phyloP scores from a whole-genome alignment of 2,329 filamentous ascomycete species.

The Daldinia eschscholtzii region DNA sequence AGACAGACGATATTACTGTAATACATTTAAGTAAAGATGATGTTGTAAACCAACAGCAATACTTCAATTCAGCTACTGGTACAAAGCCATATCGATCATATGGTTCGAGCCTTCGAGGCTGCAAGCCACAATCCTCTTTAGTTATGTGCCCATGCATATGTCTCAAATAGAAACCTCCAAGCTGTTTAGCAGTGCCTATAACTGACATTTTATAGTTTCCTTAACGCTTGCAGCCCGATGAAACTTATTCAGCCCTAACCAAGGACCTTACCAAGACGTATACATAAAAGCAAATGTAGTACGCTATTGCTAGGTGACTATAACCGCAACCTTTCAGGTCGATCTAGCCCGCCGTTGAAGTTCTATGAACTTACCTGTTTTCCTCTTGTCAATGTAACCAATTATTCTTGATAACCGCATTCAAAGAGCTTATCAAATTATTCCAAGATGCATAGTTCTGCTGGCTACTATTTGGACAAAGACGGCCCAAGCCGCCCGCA shows the following conservation, averaged over 20 bases:
- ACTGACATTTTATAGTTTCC: neutral
- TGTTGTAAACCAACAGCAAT: too few relatives aligned
- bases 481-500: too few relatives aligned
- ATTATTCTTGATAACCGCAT: neutral
- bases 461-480: too few relatives aligned
- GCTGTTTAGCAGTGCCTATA: neutral
- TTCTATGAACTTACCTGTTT: neutral
- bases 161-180: neutral
- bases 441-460: neutral
- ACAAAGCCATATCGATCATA: neutral
- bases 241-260: neutral
- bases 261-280: neutral
- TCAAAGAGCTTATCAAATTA: neutral
- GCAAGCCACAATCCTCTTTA: constrained; percentile 3
- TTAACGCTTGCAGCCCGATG: neutral
- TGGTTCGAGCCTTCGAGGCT: neutral
- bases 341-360: neutral
- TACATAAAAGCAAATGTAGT: neutral
- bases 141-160: too few relatives aligned
- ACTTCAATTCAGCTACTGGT: neutral
- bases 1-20: neutral
- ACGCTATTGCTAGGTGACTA: neutral
- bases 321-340: neutral
- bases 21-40: neutral
- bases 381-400: neutral